Percentiles rank a stretch among this genome's conserved stretches.
Conservation (phyloP, 2,329 filamentous ascomycete genomes). For the Penicillium aurantiogriseum region DNA sequence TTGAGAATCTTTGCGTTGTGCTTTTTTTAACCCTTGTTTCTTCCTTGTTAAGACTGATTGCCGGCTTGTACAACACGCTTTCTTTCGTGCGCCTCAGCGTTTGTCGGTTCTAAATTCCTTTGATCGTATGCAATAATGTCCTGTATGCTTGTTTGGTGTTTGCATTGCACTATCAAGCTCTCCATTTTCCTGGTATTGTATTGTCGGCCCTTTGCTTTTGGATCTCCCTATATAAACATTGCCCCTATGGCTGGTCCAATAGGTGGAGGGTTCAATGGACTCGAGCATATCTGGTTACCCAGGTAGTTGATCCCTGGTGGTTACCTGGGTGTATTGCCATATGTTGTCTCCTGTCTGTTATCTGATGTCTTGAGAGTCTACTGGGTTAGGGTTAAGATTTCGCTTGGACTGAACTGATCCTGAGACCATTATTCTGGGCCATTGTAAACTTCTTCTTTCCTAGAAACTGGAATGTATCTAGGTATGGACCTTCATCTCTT, state of each 20-base stretch:
- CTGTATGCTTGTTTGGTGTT: conserved; percentile 16
- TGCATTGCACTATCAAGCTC: conserved; percentile 7
- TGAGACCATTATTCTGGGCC: background rate
- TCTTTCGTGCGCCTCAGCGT: conserved; percentile 19
- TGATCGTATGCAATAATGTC: conserved; percentile 10
- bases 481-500: background rate
- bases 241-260: conserved; percentile 1
- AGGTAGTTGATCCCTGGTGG: background rate
- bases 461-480: background rate
- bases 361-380: background rate
- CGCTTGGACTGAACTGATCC: background rate
- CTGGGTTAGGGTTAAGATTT: background rate
- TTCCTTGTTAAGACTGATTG: conserved; percentile 26
- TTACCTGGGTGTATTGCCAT: background rate
- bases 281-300: background rate
- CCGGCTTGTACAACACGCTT: conserved; percentile 37
- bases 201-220: background rate
- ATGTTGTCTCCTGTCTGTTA: background rate
- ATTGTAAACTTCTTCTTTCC: background rate
- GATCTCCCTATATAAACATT: background rate
- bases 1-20: conserved; percentile 34
- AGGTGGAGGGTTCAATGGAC: background rate
- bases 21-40: conserved; percentile 19
- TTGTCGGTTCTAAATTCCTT: conserved; percentile 18
- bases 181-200: background rate